phyloP scores from a whole-genome alignment of 2,329 filamentous ascomycete species.

The Xylaria sp. region DNA sequence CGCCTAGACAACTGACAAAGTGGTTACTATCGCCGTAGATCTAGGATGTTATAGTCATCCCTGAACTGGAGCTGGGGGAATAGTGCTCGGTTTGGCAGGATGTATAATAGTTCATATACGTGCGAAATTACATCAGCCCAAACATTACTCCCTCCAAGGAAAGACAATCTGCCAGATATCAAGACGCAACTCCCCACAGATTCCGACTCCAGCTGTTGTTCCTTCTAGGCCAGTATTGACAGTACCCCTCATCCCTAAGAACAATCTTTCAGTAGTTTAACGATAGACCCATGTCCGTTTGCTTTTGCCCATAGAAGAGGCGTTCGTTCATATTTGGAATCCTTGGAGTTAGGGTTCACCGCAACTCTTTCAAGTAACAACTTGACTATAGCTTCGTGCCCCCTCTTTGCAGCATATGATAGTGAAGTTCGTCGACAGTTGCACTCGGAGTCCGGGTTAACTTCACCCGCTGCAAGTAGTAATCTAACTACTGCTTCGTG shows the following conservation, averaged over 20 bases:
- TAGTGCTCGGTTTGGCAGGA: too few species aligned
- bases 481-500: slow-evolving; percentile 9
- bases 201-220: too few species aligned
- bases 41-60: too few species aligned
- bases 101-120: too few species aligned
- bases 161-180: too few species aligned
- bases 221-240: too few species aligned
- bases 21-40: too few species aligned
- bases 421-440: slow-evolving; percentile 4
- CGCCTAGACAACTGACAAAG: too few species aligned
- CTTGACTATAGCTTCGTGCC: slow-evolving; percentile 11
- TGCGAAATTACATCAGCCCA: too few species aligned
- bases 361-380: neutral
- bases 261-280: neutral
- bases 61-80: too few species aligned
- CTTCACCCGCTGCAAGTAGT: slow-evolving; percentile 5
- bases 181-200: too few species aligned
- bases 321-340: neutral
- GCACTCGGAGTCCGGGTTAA: slow-evolving; percentile 6
- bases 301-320: slow-evolving; percentile 5
- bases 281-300: neutral
- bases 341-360: neutral
- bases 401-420: neutral
- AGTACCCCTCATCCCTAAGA: neutral
- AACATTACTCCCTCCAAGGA: too few species aligned